Evolutionary conservation across 257 asterid species (phyloP).

Genomic region (Solanum sitiens): DNA sequence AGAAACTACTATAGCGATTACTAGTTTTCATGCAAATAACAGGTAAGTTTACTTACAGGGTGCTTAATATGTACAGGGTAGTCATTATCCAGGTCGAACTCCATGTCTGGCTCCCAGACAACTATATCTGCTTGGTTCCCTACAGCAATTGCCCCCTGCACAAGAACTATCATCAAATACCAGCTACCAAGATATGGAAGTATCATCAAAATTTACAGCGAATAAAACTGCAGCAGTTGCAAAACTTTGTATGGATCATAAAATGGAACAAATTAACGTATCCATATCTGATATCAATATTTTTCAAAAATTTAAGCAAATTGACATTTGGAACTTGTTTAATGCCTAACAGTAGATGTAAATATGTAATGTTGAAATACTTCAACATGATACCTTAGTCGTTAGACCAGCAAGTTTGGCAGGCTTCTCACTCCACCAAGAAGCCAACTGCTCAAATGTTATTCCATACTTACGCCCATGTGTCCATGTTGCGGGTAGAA

Average conservation of each 20-base stretch:
- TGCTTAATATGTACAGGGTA: conserved; percentile 57
- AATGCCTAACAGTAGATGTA: not conserved
- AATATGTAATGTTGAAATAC: not conserved
- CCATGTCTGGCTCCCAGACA: conserved; percentile 85
- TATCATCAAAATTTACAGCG: not conserved
- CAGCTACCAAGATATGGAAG: not conserved
- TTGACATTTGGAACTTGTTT: not conserved
- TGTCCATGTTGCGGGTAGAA: conserved; percentile 90
- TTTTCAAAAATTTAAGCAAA: not conserved
- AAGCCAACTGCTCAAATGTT: conserved; percentile 54
- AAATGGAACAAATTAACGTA: not conserved
- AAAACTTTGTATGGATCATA: not conserved
- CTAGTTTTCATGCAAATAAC: not conserved
- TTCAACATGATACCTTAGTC: conserved; percentile 36
- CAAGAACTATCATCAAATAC: not conserved
- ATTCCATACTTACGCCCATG: conserved; percentile 60
- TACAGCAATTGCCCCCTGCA: conserved; percentile 57
- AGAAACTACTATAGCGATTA: not conserved
- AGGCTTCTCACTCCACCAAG: conserved; percentile 97
- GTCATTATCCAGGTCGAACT: conserved; percentile 49
- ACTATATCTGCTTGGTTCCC: conserved; percentile 84
- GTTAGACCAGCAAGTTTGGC: conserved; percentile 82
- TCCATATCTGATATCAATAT: not conserved
- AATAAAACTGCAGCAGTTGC: not conserved
- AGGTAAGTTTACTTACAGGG: conserved; percentile 33